phyloP scores from a whole-genome alignment of 2,329 filamentous ascomycete genomes.

The Davidsoniella neocaledoniae region DNA sequence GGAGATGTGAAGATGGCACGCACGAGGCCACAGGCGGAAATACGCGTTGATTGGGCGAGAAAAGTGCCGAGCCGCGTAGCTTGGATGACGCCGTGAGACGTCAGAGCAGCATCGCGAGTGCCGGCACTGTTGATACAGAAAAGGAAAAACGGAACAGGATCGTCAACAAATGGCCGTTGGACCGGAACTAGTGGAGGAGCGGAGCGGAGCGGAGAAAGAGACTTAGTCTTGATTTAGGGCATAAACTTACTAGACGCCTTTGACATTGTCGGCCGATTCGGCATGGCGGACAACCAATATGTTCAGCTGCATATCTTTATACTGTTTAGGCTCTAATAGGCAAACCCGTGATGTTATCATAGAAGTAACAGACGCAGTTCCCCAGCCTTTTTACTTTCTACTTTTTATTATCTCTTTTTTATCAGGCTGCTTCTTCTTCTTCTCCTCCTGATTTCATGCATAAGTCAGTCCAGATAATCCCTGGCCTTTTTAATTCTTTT shows the following conservation, averaged over 20 bases:
- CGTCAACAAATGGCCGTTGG: too few relatives aligned
- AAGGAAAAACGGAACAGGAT: too few relatives aligned
- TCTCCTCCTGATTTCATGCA: too few relatives aligned
- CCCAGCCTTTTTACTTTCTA: too few relatives aligned
- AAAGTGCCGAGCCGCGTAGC: constrained; percentile 52
- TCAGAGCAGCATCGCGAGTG: constrained; percentile 62
- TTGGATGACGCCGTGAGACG: constrained; percentile 67
- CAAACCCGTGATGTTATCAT: not conserved
- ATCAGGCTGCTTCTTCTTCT: too few relatives aligned
- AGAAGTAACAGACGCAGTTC: too few relatives aligned
- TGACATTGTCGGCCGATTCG: constrained; percentile 81
- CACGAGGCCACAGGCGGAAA: constrained; percentile 16
- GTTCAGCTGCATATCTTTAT: constrained; percentile 6
- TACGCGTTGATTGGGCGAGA: constrained; percentile 25
- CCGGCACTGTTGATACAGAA: constrained; percentile 39
- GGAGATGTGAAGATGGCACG: constrained; percentile 61
- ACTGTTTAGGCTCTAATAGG: too few relatives aligned
- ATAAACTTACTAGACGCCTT: constrained; percentile 47
- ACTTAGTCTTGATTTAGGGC: not conserved
- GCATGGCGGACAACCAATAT: constrained; percentile 72
- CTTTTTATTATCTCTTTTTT: too few relatives aligned
- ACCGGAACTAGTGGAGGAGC: not conserved
- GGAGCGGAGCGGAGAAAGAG: not conserved
- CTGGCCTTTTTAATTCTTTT: too few relatives aligned
- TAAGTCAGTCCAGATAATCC: too few relatives aligned